Percentiles rank a stretch among this genome's conserved stretches.
Evolutionary conservation across 2,329 filamentous ascomycete species (phyloP).

Genomic region (Monosporascus sp.): DNA sequence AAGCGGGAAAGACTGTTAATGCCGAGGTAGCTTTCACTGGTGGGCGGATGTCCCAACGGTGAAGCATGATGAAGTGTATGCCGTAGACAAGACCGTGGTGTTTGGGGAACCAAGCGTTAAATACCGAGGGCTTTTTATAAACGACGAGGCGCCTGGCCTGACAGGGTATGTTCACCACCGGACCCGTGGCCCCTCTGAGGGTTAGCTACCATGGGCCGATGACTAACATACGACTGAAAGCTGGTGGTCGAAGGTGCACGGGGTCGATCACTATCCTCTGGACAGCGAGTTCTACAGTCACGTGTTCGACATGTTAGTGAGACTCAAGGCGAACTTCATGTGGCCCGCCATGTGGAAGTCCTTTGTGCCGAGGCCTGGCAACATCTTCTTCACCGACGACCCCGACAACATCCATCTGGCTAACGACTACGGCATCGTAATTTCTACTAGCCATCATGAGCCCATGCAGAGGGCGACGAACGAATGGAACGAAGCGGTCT

Average conservation of each 20-base stretch:
- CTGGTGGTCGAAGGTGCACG: constrained; percentile 48
- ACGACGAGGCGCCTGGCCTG: constrained; percentile 56
- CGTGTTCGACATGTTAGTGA: constrained; percentile 58
- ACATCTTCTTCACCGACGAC: constrained; percentile 59
- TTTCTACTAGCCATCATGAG: constrained; percentile 61
- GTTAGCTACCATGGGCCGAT: neutral
- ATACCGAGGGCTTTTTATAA: constrained; percentile 58
- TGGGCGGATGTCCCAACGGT: constrained; percentile 52
- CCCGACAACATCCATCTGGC: constrained; percentile 51
- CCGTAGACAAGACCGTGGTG: constrained; percentile 37
- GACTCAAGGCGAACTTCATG: constrained; percentile 58
- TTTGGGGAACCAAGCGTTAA: constrained; percentile 51
- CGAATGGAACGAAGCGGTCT: constrained; percentile 33
- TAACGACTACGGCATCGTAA: constrained; percentile 58
- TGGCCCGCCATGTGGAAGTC: constrained; percentile 63
- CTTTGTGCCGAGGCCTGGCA: constrained; percentile 38
- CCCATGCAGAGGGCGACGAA: constrained; percentile 57
- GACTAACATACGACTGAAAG: constrained; percentile 24
- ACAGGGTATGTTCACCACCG: constrained; percentile 13
- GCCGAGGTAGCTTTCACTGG: constrained; percentile 43
- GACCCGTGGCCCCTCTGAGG: neutral
- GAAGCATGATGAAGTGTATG: constrained; percentile 43
- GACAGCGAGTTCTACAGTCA: constrained; percentile 53
- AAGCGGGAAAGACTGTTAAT: neutral
- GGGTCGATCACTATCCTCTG: constrained; percentile 38